Evolutionary conservation across 75 land plant genomes (phyloP).

Genomic region (Cupressus sempervirens): DNA sequence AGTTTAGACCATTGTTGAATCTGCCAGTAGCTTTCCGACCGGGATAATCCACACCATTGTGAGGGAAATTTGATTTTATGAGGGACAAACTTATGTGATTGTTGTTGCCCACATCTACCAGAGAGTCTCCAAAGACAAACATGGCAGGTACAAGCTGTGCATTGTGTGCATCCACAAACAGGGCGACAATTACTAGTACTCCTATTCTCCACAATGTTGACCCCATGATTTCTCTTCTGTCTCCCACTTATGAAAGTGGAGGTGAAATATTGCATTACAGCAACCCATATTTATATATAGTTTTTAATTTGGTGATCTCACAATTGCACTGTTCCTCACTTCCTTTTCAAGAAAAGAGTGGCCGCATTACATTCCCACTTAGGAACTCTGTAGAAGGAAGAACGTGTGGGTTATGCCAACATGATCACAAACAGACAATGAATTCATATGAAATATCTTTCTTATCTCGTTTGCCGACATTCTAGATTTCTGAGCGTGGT

Average conservation of each 20-base stretch:
- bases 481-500: too few species aligned
- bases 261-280: too few species aligned
- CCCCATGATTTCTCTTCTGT: background rate
- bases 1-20: conserved; percentile 57
- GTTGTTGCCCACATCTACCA: conserved; percentile 69
- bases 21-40: conserved; percentile 47
- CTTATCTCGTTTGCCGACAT: too few species aligned
- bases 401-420: too few species aligned
- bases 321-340: too few species aligned
- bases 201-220: background rate
- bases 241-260: background rate
- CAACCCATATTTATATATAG: too few species aligned
- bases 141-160: conserved; percentile 32
- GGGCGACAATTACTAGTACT: background rate
- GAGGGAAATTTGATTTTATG: conserved; percentile 42
- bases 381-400: too few species aligned
- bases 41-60: conserved; percentile 52
- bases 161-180: background rate
- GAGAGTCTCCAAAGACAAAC: conserved; percentile 59
- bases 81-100: conserved; percentile 29
- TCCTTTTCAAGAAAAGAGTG: too few species aligned
- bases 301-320: too few species aligned
- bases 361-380: too few species aligned
- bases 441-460: too few species aligned
- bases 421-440: too few species aligned